A percentile compares a stretch with the other conserved stretches of the same genome.
Conservation (phyloP, 495 filamentous ascomycete species). For the Polyplosphaeria fusca region DNA sequence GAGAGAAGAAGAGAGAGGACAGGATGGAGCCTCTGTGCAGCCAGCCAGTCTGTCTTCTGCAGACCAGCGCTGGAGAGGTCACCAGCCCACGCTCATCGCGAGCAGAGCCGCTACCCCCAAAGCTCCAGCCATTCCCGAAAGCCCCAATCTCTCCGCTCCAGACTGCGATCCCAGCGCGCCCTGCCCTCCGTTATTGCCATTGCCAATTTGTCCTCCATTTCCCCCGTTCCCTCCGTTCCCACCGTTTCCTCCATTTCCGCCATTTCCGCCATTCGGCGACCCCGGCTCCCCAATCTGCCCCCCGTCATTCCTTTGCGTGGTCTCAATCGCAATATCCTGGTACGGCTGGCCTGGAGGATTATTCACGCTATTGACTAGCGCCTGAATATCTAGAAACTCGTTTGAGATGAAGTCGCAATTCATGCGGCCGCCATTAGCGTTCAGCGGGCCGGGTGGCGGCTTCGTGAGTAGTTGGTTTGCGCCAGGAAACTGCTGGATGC, state of each 20-base stretch:
- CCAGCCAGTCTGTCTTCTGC: no score
- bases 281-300: constrained; percentile 24
- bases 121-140: no score
- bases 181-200: background rate
- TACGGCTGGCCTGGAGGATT: constrained; percentile 31
- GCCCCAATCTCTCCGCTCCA: no score
- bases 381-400: constrained; percentile 12
- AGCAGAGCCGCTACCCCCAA: no score
- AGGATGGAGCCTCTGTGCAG: no score
- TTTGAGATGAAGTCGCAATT: constrained; percentile 26
- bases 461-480: constrained; percentile 23
- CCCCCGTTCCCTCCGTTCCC: background rate
- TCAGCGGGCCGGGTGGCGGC: constrained; percentile 30
- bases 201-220: background rate
- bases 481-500: constrained; percentile 43
- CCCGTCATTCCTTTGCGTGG: constrained; percentile 6
- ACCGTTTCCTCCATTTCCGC: background rate
- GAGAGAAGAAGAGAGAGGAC: no score
- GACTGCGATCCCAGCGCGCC: background rate
- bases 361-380: constrained; percentile 22
- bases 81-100: no score
- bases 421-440: constrained; percentile 31
- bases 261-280: background rate
- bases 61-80: no score
- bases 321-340: constrained; percentile 19